phyloP scores from a whole-genome alignment of 768 basidiomycete genomes.

The Suillus fuscotomentosus region DNA sequence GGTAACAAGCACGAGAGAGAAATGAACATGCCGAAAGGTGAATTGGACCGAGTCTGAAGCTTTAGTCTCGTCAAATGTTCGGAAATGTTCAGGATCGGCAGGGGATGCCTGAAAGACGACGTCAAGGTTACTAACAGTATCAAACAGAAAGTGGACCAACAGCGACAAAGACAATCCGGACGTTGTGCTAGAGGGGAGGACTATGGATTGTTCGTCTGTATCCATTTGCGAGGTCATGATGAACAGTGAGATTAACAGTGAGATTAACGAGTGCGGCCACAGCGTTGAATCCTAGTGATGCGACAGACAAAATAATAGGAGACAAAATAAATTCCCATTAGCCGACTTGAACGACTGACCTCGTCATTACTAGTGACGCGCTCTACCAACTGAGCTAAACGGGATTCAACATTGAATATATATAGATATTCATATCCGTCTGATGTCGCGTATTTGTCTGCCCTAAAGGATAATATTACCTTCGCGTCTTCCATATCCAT shows the following conservation, averaged over 20 bases:
- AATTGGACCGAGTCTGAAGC: constrained; percentile 59
- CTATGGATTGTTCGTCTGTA: constrained; percentile 73
- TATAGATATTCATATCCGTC: not conserved
- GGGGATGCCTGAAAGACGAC: constrained; percentile 69
- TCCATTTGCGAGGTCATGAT: constrained; percentile 64
- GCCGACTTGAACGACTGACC: constrained; percentile 43
- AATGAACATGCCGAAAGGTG: constrained; percentile 60
- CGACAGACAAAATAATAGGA: not conserved
- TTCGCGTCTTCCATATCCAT: not conserved
- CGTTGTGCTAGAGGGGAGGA: constrained; percentile 65
- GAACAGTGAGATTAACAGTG: constrained; percentile 1
- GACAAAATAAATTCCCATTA: constrained; percentile 34
- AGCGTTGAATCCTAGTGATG: not conserved
- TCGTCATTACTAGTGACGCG: constrained; percentile 49
- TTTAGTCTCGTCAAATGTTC: constrained; percentile 89
- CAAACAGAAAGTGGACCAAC: constrained; percentile 40
- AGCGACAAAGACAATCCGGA: constrained; percentile 75
- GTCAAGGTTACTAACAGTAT: constrained; percentile 12
- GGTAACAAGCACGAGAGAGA: not conserved
- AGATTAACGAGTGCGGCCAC: not conserved
- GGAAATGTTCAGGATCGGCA: constrained; percentile 95
- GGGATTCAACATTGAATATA: constrained; percentile 12
- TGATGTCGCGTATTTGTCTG: constrained; percentile 25
- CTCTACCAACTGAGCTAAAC: constrained; percentile 51
- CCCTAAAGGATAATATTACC: constrained; percentile 24